Evolutionary conservation across 345 rosid genomes (phyloP).

Genomic region (Melaleuca alternifolia): DNA sequence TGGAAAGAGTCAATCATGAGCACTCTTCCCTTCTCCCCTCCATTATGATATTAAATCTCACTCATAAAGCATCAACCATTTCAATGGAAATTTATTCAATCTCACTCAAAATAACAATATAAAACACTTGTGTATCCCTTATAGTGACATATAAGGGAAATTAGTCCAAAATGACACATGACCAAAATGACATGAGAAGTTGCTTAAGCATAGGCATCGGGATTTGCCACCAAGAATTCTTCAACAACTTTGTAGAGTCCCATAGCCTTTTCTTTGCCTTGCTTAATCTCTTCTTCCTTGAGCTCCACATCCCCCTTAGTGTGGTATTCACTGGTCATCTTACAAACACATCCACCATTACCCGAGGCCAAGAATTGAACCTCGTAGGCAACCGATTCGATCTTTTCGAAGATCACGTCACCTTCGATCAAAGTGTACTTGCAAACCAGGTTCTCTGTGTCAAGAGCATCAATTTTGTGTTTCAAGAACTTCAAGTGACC

Average conservation of each 20-base stretch:
- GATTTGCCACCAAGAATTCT: slow-evolving; percentile 14
- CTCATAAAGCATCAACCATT: too few relatives aligned
- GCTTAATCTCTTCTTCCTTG: slow-evolving; percentile 11
- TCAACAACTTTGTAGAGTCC: slow-evolving; percentile 13
- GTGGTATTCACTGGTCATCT: slow-evolving; percentile 11
- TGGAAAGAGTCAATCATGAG: too few relatives aligned
- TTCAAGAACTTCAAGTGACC: slow-evolving; percentile 1
- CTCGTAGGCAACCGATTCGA: slow-evolving; percentile 10
- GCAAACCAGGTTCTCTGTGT: slow-evolving; percentile 2
- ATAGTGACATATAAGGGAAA: too few relatives aligned
- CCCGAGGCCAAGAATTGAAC: slow-evolving; percentile 7
- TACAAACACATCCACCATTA: slow-evolving; percentile 10
- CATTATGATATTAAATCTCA: too few relatives aligned
- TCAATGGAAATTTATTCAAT: too few relatives aligned
- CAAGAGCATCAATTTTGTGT: slow-evolving; percentile 20
- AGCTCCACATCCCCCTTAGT: slow-evolving; percentile 4
- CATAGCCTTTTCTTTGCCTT: neutral
- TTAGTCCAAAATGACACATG: neutral
- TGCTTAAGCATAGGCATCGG: slow-evolving; percentile 1
- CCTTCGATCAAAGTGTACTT: slow-evolving; percentile 19
- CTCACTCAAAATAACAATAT: neutral
- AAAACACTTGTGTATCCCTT: too few relatives aligned
- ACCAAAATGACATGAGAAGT: neutral
- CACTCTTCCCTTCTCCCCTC: too few relatives aligned
- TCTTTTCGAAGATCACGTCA: slow-evolving; percentile 6